A percentile compares a stretch with the other conserved stretches of the same genome.
Conservation (phyloP, 257 asterid species). For the Solanum piurae region DNA sequence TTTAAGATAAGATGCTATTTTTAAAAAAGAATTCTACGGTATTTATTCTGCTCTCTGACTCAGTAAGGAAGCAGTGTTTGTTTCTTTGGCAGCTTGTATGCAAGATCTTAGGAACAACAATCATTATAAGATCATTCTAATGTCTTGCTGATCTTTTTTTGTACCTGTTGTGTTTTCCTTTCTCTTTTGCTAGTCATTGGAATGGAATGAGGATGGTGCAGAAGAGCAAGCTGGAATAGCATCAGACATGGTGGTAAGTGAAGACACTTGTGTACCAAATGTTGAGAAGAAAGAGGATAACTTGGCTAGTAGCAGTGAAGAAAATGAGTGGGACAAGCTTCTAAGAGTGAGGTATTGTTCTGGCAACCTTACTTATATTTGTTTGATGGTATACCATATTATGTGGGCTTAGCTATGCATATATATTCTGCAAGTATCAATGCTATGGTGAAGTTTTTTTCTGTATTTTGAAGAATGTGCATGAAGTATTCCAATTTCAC, state of each 20-base stretch:
- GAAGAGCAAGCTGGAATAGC: conserved; percentile 58
- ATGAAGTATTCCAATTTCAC: not conserved
- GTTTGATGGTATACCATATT: not conserved
- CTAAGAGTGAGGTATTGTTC: conserved; percentile 63
- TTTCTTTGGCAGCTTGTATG: not conserved
- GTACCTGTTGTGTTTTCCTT: not conserved
- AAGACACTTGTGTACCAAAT: conserved; percentile 34
- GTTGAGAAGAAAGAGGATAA: conserved; percentile 55
- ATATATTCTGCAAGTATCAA: not conserved
- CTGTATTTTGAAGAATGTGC: not conserved
- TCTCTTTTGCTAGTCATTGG: conserved; percentile 39
- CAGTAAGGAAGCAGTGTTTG: not conserved
- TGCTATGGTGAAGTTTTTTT: not conserved
- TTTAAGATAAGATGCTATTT: not conserved
- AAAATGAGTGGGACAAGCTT: conserved; percentile 96
- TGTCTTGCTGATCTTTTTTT: not conserved
- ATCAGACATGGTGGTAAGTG: conserved; percentile 26
- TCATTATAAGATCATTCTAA: not conserved
- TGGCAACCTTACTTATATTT: not conserved
- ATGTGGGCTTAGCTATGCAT: not conserved
- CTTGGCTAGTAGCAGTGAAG: conserved; percentile 40
- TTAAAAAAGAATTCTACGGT: not conserved
- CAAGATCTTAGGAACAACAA: not conserved
- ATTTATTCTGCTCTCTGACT: not conserved
- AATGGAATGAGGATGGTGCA: conserved; percentile 82